Evolutionary conservation across 257 asterid genomes (phyloP).

Genomic region (Dorcoceras hygrometricum): DNA sequence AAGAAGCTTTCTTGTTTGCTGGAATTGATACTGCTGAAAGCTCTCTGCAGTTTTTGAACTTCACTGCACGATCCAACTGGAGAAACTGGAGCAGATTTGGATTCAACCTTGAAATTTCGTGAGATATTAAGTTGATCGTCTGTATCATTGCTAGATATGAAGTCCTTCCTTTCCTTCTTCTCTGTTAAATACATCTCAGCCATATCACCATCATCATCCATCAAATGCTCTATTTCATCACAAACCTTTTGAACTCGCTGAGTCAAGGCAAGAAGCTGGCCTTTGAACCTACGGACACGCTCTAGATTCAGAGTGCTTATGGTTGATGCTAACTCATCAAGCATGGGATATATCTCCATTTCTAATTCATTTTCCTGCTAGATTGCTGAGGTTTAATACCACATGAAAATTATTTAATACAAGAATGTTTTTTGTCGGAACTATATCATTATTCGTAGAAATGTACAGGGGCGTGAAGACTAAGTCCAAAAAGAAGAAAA

Average conservation of each 20-base stretch:
- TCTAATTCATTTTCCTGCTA: conserved; percentile 87
- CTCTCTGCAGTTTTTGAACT: conserved; percentile 63
- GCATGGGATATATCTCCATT: conserved; percentile 84
- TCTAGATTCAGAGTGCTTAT: conserved; percentile 91
- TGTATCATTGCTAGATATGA: conserved; percentile 37
- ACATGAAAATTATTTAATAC: background rate
- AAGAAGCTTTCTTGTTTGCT: conserved; percentile 75
- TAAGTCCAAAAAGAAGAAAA: too few relatives aligned
- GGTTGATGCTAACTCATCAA: conserved; percentile 84
- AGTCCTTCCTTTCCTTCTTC: conserved; percentile 82
- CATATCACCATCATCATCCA: conserved; percentile 99
- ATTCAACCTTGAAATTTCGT: conserved; percentile 32
- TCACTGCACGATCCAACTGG: conserved; percentile 68
- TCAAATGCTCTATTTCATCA: conserved; percentile 92
- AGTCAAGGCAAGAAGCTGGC: conserved; percentile 89
- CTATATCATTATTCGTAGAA: conserved; percentile 4
- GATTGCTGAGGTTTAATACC: conserved; percentile 29
- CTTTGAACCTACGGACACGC: conserved; percentile 96
- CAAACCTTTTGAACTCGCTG: conserved; percentile 97
- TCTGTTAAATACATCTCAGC: conserved; percentile 99
- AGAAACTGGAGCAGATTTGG: conserved; percentile 82
- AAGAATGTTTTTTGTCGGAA: background rate
- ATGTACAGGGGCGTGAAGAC: background rate
- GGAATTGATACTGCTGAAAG: conserved; percentile 77
- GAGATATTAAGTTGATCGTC: conserved; percentile 40